Conservation (phyloP, 2,329 filamentous ascomycete genomes). For the Epichloe sylvatica region DNA sequence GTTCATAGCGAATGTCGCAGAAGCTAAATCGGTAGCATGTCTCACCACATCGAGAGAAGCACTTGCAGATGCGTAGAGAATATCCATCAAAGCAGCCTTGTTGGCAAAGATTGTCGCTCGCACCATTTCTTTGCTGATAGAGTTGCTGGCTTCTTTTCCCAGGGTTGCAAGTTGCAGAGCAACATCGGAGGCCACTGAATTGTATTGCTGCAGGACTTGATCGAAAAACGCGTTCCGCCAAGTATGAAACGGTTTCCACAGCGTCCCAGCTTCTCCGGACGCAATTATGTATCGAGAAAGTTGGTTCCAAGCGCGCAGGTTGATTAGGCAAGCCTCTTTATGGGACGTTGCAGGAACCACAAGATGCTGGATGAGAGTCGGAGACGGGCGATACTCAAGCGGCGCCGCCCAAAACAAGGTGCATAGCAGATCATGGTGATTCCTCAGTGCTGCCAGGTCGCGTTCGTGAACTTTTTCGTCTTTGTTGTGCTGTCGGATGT, state of each 20-base stretch:
- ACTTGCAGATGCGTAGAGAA: constrained; percentile 33
- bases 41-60: constrained; percentile 38
- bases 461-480: constrained; percentile 45
- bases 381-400: constrained; percentile 35
- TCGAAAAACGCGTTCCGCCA: constrained; percentile 46
- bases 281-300: constrained; percentile 45
- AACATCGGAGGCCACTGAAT: constrained; percentile 40
- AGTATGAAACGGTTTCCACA: constrained; percentile 30
- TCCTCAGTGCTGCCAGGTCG: constrained; percentile 50
- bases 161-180: constrained; percentile 40
- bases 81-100: constrained; percentile 37
- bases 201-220: constrained; percentile 43
- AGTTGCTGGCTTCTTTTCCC: constrained; percentile 29
- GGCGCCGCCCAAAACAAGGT: constrained; percentile 53
- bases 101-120: constrained; percentile 38
- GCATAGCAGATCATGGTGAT: constrained; percentile 55
- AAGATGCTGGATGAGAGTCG: constrained; percentile 43
- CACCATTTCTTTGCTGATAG: constrained; percentile 30
- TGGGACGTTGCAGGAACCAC: constrained; percentile 47
- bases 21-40: constrained; percentile 30
- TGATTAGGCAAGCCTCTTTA: constrained; percentile 52
- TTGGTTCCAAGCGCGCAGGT: constrained; percentile 48
- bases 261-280: constrained; percentile 29
- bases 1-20: constrained; percentile 36
- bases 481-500: constrained; percentile 49